phyloP scores from a whole-genome alignment of 1,139 yeast species.

The Eremothecium coryli region DNA sequence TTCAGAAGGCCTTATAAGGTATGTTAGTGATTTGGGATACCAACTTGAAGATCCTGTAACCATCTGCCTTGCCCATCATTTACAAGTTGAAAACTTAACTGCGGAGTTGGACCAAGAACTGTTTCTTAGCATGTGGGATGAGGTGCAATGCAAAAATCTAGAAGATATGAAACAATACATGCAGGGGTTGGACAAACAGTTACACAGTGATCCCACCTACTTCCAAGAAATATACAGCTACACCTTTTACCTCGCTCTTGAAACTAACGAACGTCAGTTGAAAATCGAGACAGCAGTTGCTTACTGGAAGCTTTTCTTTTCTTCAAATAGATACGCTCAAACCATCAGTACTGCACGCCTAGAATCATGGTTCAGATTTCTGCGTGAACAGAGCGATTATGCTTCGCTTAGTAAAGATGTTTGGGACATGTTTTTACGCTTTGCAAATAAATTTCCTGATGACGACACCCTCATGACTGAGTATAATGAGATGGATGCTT shows the following conservation, averaged over 20 bases:
- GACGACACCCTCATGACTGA: slow-evolving; percentile 42
- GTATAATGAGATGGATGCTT: slow-evolving; percentile 75
- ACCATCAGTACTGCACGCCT: slow-evolving; percentile 39
- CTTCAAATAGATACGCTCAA: slow-evolving; percentile 36
- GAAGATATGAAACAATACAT: slow-evolving; percentile 44
- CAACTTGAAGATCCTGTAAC: slow-evolving; percentile 68
- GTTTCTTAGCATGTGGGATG: slow-evolving; percentile 17
- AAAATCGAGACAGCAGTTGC: slow-evolving; percentile 56
- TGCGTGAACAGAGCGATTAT: slow-evolving; percentile 10
- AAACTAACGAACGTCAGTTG: slow-evolving; percentile 51
- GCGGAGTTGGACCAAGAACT: slow-evolving; percentile 24
- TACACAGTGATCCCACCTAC: slow-evolving; percentile 34
- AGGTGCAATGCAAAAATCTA: slow-evolving; percentile 32
- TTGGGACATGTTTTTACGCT: slow-evolving; percentile 77
- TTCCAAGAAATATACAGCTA: slow-evolving; percentile 56
- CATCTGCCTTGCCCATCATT: slow-evolving; percentile 58
- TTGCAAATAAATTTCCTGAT: slow-evolving; percentile 43
- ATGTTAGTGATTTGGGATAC: slow-evolving; percentile 55
- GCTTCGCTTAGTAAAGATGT: slow-evolving; percentile 56
- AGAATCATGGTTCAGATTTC: slow-evolving; percentile 29
- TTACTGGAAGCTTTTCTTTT: slow-evolving; percentile 67
- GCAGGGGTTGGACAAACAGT: slow-evolving; percentile 31
- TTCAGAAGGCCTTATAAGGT: slow-evolving; percentile 66
- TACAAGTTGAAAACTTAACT: slow-evolving; percentile 33
- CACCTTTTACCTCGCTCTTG: slow-evolving; percentile 60